Evolutionary conservation across 2,329 filamentous ascomycete genomes (phyloP).

Genomic region (Pseudogymnoascus sp.): DNA sequence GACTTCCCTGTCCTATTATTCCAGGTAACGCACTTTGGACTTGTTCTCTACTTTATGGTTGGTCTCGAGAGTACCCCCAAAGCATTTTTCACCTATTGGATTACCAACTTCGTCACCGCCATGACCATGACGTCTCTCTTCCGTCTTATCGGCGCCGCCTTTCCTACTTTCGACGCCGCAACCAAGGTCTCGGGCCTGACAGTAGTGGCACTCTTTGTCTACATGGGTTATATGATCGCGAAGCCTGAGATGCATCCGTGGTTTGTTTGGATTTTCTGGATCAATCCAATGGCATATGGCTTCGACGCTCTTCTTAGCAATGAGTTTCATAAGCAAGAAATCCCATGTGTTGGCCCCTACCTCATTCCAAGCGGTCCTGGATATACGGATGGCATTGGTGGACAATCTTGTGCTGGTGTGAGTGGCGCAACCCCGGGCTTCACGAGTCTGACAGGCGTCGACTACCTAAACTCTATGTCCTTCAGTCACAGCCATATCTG

Average conservation of each 20-base stretch:
- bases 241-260: constrained; percentile 56
- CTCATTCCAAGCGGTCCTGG: constrained; percentile 43
- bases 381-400: constrained; percentile 29
- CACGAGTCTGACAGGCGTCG: constrained; percentile 9
- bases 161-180: constrained; percentile 50
- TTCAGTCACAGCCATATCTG: constrained; percentile 47
- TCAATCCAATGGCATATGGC: constrained; percentile 61
- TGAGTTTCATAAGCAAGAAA: constrained; percentile 56
- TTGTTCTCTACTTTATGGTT: constrained; percentile 60
- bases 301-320: constrained; percentile 65
- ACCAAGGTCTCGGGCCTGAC: constrained; percentile 48
- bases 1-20: constrained; percentile 50
- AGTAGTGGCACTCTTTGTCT: constrained; percentile 49
- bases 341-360: constrained; percentile 44
- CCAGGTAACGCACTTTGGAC: constrained; percentile 49
- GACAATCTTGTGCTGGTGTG: constrained; percentile 52
- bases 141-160: constrained; percentile 47
- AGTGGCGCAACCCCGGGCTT: constrained; percentile 38
- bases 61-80: constrained; percentile 44
- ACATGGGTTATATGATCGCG: constrained; percentile 57
- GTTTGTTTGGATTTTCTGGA: constrained; percentile 58
- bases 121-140: constrained; percentile 55
- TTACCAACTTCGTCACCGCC: constrained; percentile 42
- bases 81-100: constrained; percentile 57
- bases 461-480: constrained; percentile 49